Evolutionary conservation across 371 early-diverging fungal genomes (phyloP).

Genomic region (Mortierella sp.): DNA sequence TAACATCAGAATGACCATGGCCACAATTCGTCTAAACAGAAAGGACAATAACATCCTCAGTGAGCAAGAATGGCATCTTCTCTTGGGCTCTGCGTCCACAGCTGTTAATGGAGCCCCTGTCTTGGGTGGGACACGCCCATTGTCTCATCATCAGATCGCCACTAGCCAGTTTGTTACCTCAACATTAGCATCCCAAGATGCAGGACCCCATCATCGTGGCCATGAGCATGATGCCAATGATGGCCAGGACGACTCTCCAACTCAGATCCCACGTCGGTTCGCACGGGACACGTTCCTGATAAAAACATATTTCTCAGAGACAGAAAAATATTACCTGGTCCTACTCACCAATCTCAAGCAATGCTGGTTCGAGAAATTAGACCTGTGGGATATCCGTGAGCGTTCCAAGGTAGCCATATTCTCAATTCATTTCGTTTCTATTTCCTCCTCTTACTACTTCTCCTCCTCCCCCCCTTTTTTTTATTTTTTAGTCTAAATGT

Average conservation of each 20-base stretch:
- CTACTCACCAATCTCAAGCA: slow-evolving; percentile 46
- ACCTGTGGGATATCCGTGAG: slow-evolving; percentile 30
- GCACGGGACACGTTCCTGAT: slow-evolving; percentile 36
- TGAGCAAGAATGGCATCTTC: slow-evolving; percentile 37
- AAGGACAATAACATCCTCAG: slow-evolving; percentile 35
- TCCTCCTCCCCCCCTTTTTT: no score
- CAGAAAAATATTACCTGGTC: slow-evolving; percentile 35
- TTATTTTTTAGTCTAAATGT: no score
- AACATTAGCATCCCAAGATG: no score
- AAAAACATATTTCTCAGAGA: slow-evolving; percentile 35
- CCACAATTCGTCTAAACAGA: slow-evolving; percentile 22
- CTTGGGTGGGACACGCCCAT: neutral
- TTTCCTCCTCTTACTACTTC: neutral
- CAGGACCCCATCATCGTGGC: no score
- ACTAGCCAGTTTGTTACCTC: neutral
- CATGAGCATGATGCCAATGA: no score
- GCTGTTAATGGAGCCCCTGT: slow-evolving; percentile 1
- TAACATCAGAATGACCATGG: neutral
- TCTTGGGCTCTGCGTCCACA: slow-evolving; percentile 8
- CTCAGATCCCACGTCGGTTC: slow-evolving; percentile 1
- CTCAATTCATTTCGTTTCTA: neutral
- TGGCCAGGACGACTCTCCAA: neutral
- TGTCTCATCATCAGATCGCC: neutral
- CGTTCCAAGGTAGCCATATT: slow-evolving; percentile 30
- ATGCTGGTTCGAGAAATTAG: slow-evolving; percentile 40